Percentiles rank a stretch among this genome's conserved stretches.
Conservation (phyloP, 176 grass and related monocot species). For the Puccinellia tenuiflora region DNA sequence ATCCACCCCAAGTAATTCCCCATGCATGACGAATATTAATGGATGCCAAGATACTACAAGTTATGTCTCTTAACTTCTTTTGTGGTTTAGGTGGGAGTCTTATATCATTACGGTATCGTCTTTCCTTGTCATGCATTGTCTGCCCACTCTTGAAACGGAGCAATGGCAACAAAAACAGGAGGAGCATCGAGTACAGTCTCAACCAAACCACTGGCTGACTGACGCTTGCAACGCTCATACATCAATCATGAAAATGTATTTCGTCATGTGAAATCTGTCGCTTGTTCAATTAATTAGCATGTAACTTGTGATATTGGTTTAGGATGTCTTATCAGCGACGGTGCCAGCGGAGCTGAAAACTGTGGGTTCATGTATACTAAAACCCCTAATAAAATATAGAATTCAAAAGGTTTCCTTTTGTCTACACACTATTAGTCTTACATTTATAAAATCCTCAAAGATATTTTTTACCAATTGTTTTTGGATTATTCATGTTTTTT, state of each 20-base stretch:
- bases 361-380: too few relatives aligned
- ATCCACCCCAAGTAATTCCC: neutral
- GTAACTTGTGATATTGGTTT: neutral
- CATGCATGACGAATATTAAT: neutral
- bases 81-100: constrained; percentile 40
- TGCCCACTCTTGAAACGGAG: constrained; percentile 11
- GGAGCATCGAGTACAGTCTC: neutral
- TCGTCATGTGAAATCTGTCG: neutral
- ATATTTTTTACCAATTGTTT: too few relatives aligned
- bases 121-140: constrained; percentile 13
- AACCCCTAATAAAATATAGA: too few relatives aligned
- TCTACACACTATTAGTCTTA: too few relatives aligned
- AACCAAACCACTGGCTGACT: constrained; percentile 41
- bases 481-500: too few relatives aligned
- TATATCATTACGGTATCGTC: constrained; percentile 12
- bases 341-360: too few relatives aligned
- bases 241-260: neutral
- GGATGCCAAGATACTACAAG: neutral
- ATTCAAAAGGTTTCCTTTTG: too few relatives aligned
- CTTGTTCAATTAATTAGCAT: constrained; percentile 10
- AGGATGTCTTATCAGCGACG: neutral
- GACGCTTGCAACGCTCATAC: neutral
- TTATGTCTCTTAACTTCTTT: neutral
- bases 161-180: neutral
- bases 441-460: too few relatives aligned